phyloP scores from a whole-genome alignment of 371 early-diverging fungal genomes.

The Rhizopus stolonifer region DNA sequence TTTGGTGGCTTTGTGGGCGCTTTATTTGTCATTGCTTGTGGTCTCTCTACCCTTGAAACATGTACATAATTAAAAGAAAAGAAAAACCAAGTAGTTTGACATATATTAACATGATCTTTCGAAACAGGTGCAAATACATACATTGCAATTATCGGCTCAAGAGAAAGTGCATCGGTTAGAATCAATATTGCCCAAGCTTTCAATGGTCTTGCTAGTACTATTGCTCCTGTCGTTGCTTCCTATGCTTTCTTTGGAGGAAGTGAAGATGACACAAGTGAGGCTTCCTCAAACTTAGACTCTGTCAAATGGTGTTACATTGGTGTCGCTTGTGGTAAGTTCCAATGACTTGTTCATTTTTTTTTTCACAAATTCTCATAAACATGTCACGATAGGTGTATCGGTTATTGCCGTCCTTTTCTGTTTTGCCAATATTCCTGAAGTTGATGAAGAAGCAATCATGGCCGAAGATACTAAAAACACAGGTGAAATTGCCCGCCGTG shows the following conservation, averaged over 20 bases:
- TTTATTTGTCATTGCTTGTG: conserved; percentile 48
- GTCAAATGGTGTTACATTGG: conserved; percentile 52
- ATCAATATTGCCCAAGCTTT: conserved; percentile 47
- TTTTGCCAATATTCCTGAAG: conserved; percentile 44
- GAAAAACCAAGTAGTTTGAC: too few relatives aligned
- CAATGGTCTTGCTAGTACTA: conserved; percentile 47
- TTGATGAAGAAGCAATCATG: conserved; percentile 64
- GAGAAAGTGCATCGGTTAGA: conserved; percentile 38
- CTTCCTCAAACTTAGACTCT: conserved; percentile 25
- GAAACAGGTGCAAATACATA: conserved; percentile 39
- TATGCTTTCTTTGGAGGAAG: conserved; percentile 48
- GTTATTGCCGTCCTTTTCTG: conserved; percentile 38
- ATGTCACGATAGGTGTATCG: conserved; percentile 27
- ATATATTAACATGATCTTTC: not conserved
- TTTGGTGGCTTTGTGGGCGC: conserved; percentile 51
- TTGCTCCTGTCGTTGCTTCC: conserved; percentile 48
- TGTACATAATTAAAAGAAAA: conserved; percentile 30
- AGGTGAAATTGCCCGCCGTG: conserved; percentile 87
- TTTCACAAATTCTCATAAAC: not conserved
- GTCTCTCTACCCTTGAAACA: conserved; percentile 47
- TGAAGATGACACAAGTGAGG: conserved; percentile 10
- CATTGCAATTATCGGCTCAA: conserved; percentile 41
- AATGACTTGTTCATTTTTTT: not conserved
- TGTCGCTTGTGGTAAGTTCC: conserved; percentile 38
- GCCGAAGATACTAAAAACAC: conserved; percentile 87